These are phyloP conservation scores for Candida nonsorbophila DNA, from an alignment of 805 yeast genomes.

Conservation along the genomic window DNA sequence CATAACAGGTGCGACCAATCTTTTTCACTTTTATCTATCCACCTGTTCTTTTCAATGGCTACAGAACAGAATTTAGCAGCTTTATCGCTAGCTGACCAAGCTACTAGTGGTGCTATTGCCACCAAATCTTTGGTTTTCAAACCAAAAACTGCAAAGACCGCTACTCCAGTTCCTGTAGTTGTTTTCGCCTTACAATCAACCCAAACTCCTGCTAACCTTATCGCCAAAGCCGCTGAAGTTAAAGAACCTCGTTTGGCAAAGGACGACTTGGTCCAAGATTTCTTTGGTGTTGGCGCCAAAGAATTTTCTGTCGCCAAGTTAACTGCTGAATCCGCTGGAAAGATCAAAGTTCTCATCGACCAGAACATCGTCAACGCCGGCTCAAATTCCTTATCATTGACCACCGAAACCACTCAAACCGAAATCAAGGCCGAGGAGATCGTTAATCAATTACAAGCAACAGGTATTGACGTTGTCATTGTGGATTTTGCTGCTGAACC, in stretches of 20 bases:
- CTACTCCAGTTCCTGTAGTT: slow-evolving; percentile 71
- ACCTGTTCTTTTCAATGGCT: slow-evolving; percentile 39
- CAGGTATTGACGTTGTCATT: slow-evolving; percentile 45
- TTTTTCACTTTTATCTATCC: not conserved
- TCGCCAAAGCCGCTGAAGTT: slow-evolving; percentile 63
- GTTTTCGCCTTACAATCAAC: slow-evolving; percentile 73
- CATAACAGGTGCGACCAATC: not conserved
- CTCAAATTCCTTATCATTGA: slow-evolving; percentile 35
- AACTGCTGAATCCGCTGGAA: slow-evolving; percentile 41
- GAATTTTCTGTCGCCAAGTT: slow-evolving; percentile 58
- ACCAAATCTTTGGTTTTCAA: slow-evolving; percentile 81
- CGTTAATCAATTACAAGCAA: slow-evolving; percentile 40
- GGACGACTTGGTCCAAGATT: slow-evolving; percentile 67
- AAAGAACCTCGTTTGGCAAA: slow-evolving; percentile 88
- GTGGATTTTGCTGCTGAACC: slow-evolving; percentile 52
- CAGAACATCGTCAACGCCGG: slow-evolving; percentile 36
- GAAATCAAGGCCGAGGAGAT: slow-evolving; percentile 43
- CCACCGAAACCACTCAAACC: slow-evolving; percentile 51
- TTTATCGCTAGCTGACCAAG: slow-evolving; percentile 54
- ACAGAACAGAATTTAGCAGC: slow-evolving; percentile 65
- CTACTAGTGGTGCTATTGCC: slow-evolving; percentile 45
- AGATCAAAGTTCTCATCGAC: slow-evolving; percentile 59
- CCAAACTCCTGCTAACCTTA: slow-evolving; percentile 57
- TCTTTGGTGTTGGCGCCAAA: slow-evolving; percentile 53
- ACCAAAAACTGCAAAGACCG: slow-evolving; percentile 84